Evolutionary conservation across 169 alveolate species (phyloP).

Genomic region (Cyclospora cayetanensis): DNA sequence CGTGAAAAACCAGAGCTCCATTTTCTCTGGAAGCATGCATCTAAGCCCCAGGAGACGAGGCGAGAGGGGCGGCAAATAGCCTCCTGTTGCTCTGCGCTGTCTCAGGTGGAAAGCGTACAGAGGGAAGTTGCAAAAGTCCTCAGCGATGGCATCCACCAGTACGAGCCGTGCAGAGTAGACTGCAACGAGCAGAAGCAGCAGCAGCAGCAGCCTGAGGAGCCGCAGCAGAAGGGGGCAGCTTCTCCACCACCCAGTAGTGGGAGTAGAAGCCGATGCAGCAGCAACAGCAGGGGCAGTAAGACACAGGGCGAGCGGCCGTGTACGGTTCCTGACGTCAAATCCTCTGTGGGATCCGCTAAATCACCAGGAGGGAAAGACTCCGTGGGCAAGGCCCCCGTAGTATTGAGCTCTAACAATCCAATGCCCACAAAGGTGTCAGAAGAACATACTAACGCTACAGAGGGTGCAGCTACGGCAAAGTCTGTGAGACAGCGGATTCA

Average conservation of each 20-base stretch:
- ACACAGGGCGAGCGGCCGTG: neutral
- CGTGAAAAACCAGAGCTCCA: no score
- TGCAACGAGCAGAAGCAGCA: neutral
- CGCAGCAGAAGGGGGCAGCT: neutral
- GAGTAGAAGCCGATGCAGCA: neutral
- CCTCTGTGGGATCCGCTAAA: no score
- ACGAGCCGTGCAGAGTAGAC: neutral
- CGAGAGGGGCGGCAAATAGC: no score
- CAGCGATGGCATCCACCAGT: neutral
- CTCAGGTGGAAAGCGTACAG: neutral
- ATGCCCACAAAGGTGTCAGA: no score
- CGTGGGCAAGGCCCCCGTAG: no score
- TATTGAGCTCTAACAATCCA: no score
- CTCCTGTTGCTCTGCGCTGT: neutral
- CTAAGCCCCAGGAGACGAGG: no score
- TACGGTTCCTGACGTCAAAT: neutral
- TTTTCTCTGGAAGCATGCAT: no score
- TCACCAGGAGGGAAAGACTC: no score
- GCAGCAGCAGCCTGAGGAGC: neutral
- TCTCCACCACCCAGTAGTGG: neutral
- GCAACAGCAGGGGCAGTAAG: neutral
- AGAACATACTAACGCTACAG: no score
- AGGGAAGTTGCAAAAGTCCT: neutral
- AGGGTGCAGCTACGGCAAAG: no score
- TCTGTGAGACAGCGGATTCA: neutral